Conservation (phyloP, 805 yeast species). For the Saccharomyces mikatae region DNA sequence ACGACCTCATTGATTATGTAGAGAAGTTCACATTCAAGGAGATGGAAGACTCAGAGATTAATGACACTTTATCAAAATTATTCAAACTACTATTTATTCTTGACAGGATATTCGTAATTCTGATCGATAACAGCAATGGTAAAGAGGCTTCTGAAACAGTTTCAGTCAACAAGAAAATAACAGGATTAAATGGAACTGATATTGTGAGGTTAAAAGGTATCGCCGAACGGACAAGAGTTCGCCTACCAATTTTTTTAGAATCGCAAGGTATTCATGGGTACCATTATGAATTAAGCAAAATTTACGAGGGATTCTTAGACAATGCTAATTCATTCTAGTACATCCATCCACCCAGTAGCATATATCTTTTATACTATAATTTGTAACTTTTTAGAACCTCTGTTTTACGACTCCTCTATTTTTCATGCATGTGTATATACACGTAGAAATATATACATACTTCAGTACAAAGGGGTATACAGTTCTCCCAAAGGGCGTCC, state of each 20-base stretch:
- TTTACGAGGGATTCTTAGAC: slow-evolving; percentile 39
- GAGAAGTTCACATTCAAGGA: slow-evolving; percentile 33
- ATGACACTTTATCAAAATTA: slow-evolving; percentile 31
- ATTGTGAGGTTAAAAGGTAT: slow-evolving; percentile 44
- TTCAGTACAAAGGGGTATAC: neutral
- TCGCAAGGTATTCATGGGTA: slow-evolving; percentile 33
- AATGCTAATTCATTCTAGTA: slow-evolving; percentile 11
- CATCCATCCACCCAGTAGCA: neutral
- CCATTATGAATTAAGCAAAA: slow-evolving; percentile 37
- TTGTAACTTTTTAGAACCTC: slow-evolving; percentile 8
- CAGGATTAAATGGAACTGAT: slow-evolving; percentile 43
- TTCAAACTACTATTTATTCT: slow-evolving; percentile 33
- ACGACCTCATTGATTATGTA: slow-evolving; percentile 57
- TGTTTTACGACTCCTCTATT: neutral
- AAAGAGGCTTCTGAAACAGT: neutral
- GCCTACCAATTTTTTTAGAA: slow-evolving; percentile 32
- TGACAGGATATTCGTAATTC: slow-evolving; percentile 35
- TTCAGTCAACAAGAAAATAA: slow-evolving; percentile 9
- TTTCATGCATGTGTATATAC: neutral
- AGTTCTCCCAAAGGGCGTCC: neutral
- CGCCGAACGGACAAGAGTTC: slow-evolving; percentile 43
- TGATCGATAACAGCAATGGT: slow-evolving; percentile 28
- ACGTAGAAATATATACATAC: neutral
- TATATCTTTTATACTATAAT: neutral
- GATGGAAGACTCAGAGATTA: slow-evolving; percentile 13